These are phyloP conservation scores for Sporothrix luriei DNA, from an alignment of 2,329 filamentous ascomycete genomes.

Conservation along the genomic window DNA sequence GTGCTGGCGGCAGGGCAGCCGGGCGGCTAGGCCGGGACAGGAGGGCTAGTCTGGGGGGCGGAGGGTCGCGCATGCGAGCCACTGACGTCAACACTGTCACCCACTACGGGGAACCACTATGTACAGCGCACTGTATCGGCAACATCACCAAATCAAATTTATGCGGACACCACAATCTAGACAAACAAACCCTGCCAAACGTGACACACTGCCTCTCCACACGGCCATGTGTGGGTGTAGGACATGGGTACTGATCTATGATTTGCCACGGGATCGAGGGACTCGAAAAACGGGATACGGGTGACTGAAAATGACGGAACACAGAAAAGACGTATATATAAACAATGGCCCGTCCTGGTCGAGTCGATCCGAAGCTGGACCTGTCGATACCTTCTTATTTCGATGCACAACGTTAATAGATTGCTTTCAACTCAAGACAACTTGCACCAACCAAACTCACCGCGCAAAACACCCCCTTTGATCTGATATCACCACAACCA, in stretches of 20 bases:
- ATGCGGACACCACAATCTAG: neutral
- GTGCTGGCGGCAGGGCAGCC: neutral
- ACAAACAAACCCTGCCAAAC: neutral
- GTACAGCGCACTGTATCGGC: neutral
- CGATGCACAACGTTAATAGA: constrained; percentile 13
- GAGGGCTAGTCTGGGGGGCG: constrained; percentile 16
- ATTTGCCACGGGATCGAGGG: constrained; percentile 19
- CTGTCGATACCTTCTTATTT: constrained; percentile 21
- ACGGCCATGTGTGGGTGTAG: neutral
- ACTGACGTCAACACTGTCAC: constrained; percentile 28
- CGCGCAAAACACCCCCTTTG: neutral
- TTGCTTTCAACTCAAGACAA: neutral
- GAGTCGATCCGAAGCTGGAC: constrained; percentile 12
- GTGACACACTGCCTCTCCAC: neutral
- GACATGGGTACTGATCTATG: constrained; percentile 14
- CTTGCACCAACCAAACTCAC: neutral
- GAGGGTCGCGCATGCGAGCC: constrained; percentile 7
- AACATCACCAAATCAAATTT: neutral
- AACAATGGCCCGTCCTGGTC: neutral
- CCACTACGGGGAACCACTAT: neutral
- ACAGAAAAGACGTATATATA: neutral
- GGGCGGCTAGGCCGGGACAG: neutral
- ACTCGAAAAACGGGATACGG: neutral
- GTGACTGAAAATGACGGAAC: constrained; percentile 10
- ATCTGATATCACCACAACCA: neutral